Conservation (phyloP, 139 green algal genomes). For the Picochlorum sp. region DNA sequence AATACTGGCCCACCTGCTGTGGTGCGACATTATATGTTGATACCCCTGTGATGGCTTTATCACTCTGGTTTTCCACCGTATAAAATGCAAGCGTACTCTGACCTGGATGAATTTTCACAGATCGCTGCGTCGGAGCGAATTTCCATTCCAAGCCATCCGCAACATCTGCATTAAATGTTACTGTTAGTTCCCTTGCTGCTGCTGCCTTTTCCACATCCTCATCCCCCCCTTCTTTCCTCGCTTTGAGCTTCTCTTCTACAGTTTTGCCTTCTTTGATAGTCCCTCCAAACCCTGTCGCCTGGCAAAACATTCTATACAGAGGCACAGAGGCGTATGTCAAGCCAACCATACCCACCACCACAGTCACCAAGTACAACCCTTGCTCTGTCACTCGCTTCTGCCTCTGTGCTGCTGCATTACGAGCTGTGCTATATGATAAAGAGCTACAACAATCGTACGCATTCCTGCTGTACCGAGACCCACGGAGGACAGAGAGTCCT, state of each 20-base stretch:
- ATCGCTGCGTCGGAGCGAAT: constrained; percentile 79
- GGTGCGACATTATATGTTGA: constrained; percentile 97
- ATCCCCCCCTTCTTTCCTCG: constrained; percentile 42
- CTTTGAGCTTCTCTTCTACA: constrained; percentile 74
- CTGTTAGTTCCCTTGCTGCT: constrained; percentile 55
- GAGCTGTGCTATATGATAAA: not conserved
- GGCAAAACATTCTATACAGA: constrained; percentile 70
- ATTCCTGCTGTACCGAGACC: too few species aligned
- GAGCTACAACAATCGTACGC: too few species aligned
- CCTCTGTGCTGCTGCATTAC: not conserved
- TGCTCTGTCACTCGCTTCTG: constrained; percentile 8
- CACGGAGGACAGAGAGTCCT: too few species aligned
- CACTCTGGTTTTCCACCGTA: constrained; percentile 78
- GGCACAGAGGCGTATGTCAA: constrained; percentile 87
- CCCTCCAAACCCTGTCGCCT: constrained; percentile 79
- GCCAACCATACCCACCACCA: constrained; percentile 86
- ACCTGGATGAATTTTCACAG: constrained; percentile 68
- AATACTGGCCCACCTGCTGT: constrained; percentile 80
- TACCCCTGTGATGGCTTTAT: constrained; percentile 70
- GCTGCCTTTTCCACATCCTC: constrained; percentile 42
- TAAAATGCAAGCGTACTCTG: constrained; percentile 97
- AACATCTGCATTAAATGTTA: constrained; percentile 89
- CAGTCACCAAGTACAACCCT: constrained; percentile 37
- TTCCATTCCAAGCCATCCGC: constrained; percentile 83
- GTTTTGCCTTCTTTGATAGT: constrained; percentile 52